Evolutionary conservation across 441 rosid species (phyloP).

Genomic region (Syzygium malaccense): DNA sequence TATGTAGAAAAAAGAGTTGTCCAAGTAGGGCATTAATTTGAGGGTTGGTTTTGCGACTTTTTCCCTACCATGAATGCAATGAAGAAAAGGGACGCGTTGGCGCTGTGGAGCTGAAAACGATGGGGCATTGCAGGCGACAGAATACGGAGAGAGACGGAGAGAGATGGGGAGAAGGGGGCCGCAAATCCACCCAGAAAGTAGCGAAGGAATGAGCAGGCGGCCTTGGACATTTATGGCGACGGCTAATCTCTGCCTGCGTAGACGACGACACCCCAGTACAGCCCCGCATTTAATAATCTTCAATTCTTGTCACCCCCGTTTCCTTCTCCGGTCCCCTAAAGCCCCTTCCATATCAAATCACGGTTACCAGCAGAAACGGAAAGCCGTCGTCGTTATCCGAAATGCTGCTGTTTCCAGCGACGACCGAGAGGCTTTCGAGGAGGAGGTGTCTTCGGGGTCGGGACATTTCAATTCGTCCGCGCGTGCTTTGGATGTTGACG

Average conservation of each 20-base stretch:
- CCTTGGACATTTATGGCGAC: neutral
- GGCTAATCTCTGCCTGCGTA: neutral
- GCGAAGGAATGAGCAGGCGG: neutral
- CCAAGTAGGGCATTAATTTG: no score
- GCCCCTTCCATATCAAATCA: neutral
- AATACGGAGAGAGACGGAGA: neutral
- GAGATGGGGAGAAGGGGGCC: neutral
- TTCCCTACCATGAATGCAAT: neutral
- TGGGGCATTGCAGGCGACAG: neutral
- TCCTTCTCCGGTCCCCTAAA: neutral
- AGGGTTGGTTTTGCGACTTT: no score
- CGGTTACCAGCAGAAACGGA: neutral
- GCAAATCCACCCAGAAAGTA: neutral
- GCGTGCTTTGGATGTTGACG: no score
- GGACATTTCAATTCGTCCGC: no score
- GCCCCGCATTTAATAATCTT: neutral
- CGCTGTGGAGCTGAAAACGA: neutral
- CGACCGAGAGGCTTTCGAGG: neutral
- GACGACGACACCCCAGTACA: neutral
- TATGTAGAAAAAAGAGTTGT: no score
- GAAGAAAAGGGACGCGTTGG: neutral
- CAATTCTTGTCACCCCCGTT: neutral
- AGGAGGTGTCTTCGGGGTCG: no score
- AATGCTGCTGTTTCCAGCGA: neutral
- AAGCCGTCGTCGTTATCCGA: neutral